These are phyloP conservation scores for Bruguiera parviflora DNA, from an alignment of 345 rosid species.

Conservation along the genomic window DNA sequence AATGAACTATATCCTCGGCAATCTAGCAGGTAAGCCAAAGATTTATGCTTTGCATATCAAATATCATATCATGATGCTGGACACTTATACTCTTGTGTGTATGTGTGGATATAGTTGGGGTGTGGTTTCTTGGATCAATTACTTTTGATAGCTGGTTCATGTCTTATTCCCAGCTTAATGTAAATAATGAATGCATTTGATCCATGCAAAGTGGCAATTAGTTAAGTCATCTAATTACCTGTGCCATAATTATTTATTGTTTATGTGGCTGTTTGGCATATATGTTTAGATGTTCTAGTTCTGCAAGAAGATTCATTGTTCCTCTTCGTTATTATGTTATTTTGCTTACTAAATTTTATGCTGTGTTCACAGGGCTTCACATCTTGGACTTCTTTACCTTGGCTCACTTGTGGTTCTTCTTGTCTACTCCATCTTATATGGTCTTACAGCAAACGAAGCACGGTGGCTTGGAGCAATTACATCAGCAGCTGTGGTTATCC, in stretches of 20 bases:
- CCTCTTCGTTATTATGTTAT: neutral
- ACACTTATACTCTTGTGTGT: neutral
- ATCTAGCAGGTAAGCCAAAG: constrained; percentile 61
- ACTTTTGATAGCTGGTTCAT: constrained; percentile 2
- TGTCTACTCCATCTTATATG: constrained; percentile 88
- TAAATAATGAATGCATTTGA: constrained; percentile 14
- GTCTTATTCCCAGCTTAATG: constrained; percentile 8
- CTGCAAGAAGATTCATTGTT: constrained; percentile 1
- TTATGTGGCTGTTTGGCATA: neutral
- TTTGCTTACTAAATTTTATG: constrained; percentile 5
- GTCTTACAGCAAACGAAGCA: constrained; percentile 87
- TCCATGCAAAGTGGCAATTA: neutral
- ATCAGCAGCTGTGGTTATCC: constrained; percentile 90
- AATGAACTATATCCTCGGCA: constrained; percentile 92
- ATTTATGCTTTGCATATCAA: constrained; percentile 8
- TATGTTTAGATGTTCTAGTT: constrained; percentile 12
- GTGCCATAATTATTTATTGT: neutral
- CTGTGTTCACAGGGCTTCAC: constrained; percentile 70
- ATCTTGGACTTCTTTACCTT: constrained; percentile 85
- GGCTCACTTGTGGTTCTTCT: constrained; percentile 85
- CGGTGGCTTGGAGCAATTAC: constrained; percentile 97
- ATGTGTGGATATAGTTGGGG: neutral
- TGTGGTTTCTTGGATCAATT: constrained; percentile 3
- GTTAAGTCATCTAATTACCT: neutral
- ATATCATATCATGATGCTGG: constrained; percentile 12